These are phyloP conservation scores for Nicotiana noctiflora DNA, from an alignment of 257 asterid genomes.

Conservation along the genomic window DNA sequence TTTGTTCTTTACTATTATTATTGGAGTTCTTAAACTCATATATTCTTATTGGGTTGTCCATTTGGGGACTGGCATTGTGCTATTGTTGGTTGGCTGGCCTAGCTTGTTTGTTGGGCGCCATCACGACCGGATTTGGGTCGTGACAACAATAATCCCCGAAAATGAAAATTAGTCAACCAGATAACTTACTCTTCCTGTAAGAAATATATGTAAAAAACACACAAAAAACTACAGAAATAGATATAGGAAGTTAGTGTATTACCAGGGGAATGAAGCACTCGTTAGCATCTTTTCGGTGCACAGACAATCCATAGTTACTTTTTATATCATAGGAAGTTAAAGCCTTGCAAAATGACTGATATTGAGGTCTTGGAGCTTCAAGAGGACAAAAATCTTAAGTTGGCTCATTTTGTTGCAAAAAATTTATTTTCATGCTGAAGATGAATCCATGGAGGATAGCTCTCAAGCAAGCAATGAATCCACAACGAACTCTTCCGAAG, in stretches of 20 bases:
- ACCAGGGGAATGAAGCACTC: conserved; percentile 79
- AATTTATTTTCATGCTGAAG: background rate
- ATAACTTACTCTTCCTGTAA: background rate
- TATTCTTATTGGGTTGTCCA: too few relatives aligned
- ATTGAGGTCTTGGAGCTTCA: conserved; percentile 42
- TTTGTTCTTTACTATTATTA: too few relatives aligned
- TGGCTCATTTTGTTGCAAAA: conserved; percentile 49
- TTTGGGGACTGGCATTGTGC: too few relatives aligned
- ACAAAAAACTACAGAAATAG: background rate
- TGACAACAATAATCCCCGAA: background rate
- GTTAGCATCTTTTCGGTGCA: conserved; percentile 55
- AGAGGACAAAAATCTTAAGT: conserved; percentile 24
- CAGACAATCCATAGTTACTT: conserved; percentile 65
- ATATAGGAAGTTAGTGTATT: background rate
- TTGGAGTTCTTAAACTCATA: too few relatives aligned
- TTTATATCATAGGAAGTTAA: conserved; percentile 67
- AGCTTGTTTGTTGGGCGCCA: too few relatives aligned
- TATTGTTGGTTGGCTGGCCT: too few relatives aligned
- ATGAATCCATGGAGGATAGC: too few relatives aligned
- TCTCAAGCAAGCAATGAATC: too few relatives aligned
- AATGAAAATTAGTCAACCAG: background rate
- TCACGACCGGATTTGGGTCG: too few relatives aligned
- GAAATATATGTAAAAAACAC: too few relatives aligned
- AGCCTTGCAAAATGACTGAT: conserved; percentile 63
- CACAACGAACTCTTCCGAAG: too few relatives aligned